These are phyloP conservation scores for Lonicera japonica DNA, from an alignment of 129 eudicot genomes.

Conservation along the genomic window DNA sequence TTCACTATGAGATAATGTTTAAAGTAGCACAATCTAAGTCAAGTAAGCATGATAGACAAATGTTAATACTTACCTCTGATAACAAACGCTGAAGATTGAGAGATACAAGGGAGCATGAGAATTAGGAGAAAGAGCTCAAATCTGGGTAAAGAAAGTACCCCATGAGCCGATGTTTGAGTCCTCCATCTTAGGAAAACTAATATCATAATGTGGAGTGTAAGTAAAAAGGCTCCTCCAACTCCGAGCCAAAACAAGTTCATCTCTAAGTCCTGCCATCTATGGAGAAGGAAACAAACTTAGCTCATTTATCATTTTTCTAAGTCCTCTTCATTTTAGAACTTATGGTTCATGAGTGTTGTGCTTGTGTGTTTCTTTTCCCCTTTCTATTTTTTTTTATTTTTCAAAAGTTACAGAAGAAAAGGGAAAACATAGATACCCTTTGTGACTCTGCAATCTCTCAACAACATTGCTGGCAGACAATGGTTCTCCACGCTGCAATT, in stretches of 20 bases:
- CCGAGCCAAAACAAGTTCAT: constrained; percentile 28
- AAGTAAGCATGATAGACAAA: too few species aligned
- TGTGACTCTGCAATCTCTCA: too few species aligned
- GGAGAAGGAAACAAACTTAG: background rate
- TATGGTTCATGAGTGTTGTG: background rate
- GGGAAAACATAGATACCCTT: background rate
- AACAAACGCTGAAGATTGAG: constrained; percentile 17
- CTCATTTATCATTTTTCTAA: background rate
- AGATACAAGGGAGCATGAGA: constrained; percentile 18
- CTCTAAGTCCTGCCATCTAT: constrained; percentile 19
- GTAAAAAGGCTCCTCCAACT: constrained; percentile 19
- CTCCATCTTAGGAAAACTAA: constrained; percentile 20
- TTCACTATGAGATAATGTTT: background rate
- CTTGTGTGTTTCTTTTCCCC: background rate
- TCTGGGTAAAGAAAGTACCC: constrained; percentile 21
- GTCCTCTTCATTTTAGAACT: background rate
- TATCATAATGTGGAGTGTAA: constrained; percentile 4
- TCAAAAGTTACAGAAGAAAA: background rate
- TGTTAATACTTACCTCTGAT: constrained; percentile 9
- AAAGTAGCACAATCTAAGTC: too few species aligned
- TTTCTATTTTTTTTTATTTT: background rate
- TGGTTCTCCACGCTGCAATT: too few species aligned
- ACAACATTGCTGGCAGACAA: too few species aligned
- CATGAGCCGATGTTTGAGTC: constrained; percentile 4
- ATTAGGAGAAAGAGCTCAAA: constrained; percentile 23